Evolutionary conservation across 2,329 filamentous ascomycete species (phyloP).

Genomic region (Cadophora malorum): DNA sequence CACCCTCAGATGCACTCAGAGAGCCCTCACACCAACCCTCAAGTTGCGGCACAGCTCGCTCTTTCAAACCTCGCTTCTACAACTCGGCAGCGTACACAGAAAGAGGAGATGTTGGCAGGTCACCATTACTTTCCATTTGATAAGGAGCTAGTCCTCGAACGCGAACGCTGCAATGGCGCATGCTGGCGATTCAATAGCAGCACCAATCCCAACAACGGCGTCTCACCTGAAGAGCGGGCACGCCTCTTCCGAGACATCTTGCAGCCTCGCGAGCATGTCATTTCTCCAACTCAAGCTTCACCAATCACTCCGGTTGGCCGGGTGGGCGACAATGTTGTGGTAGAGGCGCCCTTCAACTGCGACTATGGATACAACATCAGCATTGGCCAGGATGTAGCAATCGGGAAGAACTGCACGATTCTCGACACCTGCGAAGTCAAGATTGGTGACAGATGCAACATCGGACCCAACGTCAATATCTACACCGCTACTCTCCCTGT

Average conservation of each 20-base stretch:
- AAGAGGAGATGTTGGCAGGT: conserved; percentile 87
- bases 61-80: conserved; percentile 44
- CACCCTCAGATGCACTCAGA: conserved; percentile 43
- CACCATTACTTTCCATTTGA: conserved; percentile 82
- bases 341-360: conserved; percentile 89
- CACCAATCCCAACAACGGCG: conserved; percentile 74
- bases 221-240: conserved; percentile 71
- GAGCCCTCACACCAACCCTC: conserved; percentile 42
- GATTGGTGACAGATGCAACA: conserved; percentile 78
- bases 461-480: conserved; percentile 86
- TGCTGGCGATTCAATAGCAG: conserved; percentile 89
- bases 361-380: conserved; percentile 96
- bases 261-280: conserved; percentile 63
- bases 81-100: conserved; percentile 64
- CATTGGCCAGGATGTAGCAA: conserved; percentile 83
- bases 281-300: conserved; percentile 61
- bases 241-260: conserved; percentile 76
- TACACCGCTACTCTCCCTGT: conserved; percentile 76
- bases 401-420: conserved; percentile 84
- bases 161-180: conserved; percentile 82
- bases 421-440: conserved; percentile 84
- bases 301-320: conserved; percentile 62
- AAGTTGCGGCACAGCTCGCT: conserved; percentile 44
- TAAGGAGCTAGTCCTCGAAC: conserved; percentile 78
- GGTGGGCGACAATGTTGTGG: conserved; percentile 76